Base-by-base conservation (phyloP, 2,329 filamentous ascomycete genomes). In the Fusarium palustre region DNA sequence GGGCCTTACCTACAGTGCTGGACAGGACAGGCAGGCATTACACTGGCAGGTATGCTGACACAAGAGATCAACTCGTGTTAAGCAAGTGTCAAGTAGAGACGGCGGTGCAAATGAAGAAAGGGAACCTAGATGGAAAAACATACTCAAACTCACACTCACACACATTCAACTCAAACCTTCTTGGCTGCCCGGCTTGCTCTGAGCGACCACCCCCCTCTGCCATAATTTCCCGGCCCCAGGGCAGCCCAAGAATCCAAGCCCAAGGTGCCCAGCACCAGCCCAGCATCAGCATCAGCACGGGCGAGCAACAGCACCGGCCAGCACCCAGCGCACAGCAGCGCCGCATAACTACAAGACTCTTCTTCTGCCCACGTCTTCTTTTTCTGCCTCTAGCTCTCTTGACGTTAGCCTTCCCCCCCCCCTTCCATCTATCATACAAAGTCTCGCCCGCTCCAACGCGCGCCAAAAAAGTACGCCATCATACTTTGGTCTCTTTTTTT, bases 141-240 rank as follows among this genome's bases (percentile, higher is more conserved):
- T 43, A 36, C 34, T 10, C 10, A 28, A 2, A 28, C 28, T 28
- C 28, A 28, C 25, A 28, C 25, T 25, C 25, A 9, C 25, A 28
- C 25, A 28, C 25, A 28, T 4, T n/a, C 18, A 13, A 39, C 30
- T 24, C 20, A 15, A 31, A 34, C 28, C 31, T 22, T 71, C 68
- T 73, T 73, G 71, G 63, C 69, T 71, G n/a, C n/a, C n/a, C n/a
- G 62, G 48, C 36, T 20, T 11, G 18, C 13, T 43, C 41, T 43
- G 22, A 25, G 22, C 15, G 41, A 25, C 41, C 22, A 7, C 42
- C 36, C 25, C 25, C 42, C 70, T 74, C 69, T 68, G 65, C 59
- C 71, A 74, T 74, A 74, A 74, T 74, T 73, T 74, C 71, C 72
- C 72, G 71, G 69, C 66, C 69, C 65, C 47, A 50, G 47, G 33